Evolutionary conservation across 352 stramenopile species (phyloP), one percentile per base, ranked within the genome.

Genomic region (Pythium phragmiticola): DNA sequence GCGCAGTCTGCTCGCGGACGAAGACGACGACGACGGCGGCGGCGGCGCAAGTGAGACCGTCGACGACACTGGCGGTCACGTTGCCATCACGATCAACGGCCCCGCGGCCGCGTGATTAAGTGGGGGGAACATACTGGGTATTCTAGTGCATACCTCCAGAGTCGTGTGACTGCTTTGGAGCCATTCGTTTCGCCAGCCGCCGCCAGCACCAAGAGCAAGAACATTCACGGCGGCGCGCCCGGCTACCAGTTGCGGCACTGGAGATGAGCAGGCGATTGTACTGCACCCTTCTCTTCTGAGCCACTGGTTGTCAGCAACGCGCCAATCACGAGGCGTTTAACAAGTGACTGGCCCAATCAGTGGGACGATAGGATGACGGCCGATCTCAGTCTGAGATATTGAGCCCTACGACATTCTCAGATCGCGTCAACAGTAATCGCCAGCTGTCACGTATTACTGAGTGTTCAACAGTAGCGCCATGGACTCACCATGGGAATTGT

Each of bases 1-100:
- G 30, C 46, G 55, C 6, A 63, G 56, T 37, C 42, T 69, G 12
- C 63, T 69, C 3, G 41, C 21, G 2, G 63, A 64, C 7, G 63
- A 69, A 11, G 55, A 69, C 26, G 26, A 39, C 7, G 34, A 3
- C 8, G 41, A 21, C 2, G 55, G 56, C 2, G 48, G 64, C 3
- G 55, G 64, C 0, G 36, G 30, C 26, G 42, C 37, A 9, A 28
- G 42, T 16, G 60, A 48, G 30, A 13, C 23, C 5, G 45, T 51
- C 33, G 14, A 39, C 2, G 26, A 17, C 16, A 30, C 51, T 36
- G 21, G 39, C 36, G 50, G 60, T 33, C 63, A 64, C 42, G 17
- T 64, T n/a, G 55, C 49, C 1, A 64, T 69, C 41, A 50, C 46
- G 9, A 54, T 63, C 17, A 11, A 42, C 2, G 47, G 54, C 8